Conservation (phyloP, 2,329 filamentous ascomycete genomes). For the Phaeosphaeria sp. region DNA sequence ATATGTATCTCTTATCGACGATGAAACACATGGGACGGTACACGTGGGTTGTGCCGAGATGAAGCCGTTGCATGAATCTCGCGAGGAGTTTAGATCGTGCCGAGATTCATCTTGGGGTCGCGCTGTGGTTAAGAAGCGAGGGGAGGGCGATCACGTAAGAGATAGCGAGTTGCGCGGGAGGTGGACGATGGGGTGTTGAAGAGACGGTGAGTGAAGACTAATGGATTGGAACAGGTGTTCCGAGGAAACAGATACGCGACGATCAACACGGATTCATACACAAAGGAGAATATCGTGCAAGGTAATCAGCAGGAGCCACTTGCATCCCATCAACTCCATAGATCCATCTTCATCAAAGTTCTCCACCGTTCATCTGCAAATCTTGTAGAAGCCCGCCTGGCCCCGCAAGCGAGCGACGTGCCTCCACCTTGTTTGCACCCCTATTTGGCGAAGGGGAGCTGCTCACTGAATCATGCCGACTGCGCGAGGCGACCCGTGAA, state of each 20-base stretch:
- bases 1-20: neutral
- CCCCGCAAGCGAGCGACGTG: neutral
- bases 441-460: neutral
- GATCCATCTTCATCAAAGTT: neutral
- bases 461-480: conserved; percentile 1
- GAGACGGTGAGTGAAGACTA: neutral
- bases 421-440: neutral
- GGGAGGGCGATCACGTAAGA: neutral
- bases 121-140: neutral
- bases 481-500: neutral
- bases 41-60: conserved; percentile 10
- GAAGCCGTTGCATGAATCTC: conserved; percentile 1
- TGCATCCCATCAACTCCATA: neutral
- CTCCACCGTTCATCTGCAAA: neutral
- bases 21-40: neutral
- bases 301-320: neutral
- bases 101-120: neutral
- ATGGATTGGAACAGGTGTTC: neutral
- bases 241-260: neutral
- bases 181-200: neutral
- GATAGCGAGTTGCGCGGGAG: neutral
- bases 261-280: neutral
- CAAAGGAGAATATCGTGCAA: neutral
- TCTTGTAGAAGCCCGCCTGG: neutral
- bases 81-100: neutral